Evolutionary conservation across 306 rosid genomes (phyloP), one percentile per base, ranked within the genome.

Genomic region (Spatholobus suberectus): DNA sequence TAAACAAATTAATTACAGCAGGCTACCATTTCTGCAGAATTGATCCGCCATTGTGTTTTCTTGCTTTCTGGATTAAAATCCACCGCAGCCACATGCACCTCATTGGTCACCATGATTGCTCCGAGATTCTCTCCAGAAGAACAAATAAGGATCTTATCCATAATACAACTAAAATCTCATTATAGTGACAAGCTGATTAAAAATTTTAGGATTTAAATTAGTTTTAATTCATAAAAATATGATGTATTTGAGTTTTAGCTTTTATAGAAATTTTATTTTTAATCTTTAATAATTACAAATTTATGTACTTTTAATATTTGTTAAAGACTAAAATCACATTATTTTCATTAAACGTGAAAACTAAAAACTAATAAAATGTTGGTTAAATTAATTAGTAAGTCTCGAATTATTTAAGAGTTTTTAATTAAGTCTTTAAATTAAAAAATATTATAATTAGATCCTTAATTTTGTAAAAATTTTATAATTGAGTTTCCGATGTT

Each of bases 1-100:
- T 73, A 69, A 82, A 62, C 27, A 61, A n/a, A 81, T 37, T 63
- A 20, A 55, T 63, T 61, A 32, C 40, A 79, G 78, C 69, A 44
- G 21, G 73, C 18, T n/a, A 34, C 21, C 58, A 12, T 27, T 72
- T 81, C 40, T 72, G 88, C 43, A 76, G 57, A 62, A 77, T 65
- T 41, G 68, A 24, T 76, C 51, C 34, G 7, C 8, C 27, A 26
- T 59, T 44, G 9, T 18, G 24, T 6, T 4, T 35, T 43, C 41
- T 40, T 83, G 29, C 55, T 61, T 62, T 61, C 6, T 49, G 32
- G 6, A 71, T 58, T 70, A 58, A 41, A 70, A 71, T 43, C 21
- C 35, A 7, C 5, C 8, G 7, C 24, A 23, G 1, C 59, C 72
- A 77, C 79, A 47, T 77, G 86, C 68, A 46, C 62, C 32, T 58